Conservation (phyloP, 2,329 filamentous ascomycete species). For the Fonsecaea monophora region DNA sequence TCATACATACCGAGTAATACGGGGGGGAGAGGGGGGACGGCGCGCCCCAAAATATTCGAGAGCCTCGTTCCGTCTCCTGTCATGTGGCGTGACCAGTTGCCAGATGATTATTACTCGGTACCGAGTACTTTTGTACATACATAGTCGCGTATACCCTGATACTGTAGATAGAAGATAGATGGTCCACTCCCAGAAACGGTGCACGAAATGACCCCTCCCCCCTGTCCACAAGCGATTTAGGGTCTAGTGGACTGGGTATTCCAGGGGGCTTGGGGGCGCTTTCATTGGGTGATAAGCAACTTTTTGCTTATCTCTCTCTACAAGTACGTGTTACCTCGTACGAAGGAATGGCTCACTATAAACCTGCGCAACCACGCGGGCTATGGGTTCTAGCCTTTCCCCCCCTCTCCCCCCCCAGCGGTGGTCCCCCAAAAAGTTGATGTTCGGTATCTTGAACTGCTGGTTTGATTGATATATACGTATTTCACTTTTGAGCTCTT, state of each 20-base stretch:
- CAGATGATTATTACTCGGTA: background rate
- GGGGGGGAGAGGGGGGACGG: background rate
- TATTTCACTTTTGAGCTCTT: no score
- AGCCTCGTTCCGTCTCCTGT: background rate
- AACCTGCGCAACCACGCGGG: background rate
- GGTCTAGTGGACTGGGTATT: background rate
- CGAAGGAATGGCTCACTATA: conserved; percentile 6
- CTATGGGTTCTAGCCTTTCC: no score
- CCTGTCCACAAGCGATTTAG: background rate
- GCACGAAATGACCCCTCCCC: no score
- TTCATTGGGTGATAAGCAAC: conserved; percentile 11
- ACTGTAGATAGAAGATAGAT: no score
- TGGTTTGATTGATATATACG: conserved; percentile 3
- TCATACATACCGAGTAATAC: no score
- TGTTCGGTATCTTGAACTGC: no score
- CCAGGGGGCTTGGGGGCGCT: background rate
- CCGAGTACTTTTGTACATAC: background rate
- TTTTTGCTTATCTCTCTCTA: conserved; percentile 10
- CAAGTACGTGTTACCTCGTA: background rate
- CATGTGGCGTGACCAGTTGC: conserved; percentile 7
- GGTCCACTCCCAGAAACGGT: no score
- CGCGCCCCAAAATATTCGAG: background rate
- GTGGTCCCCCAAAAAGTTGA: background rate
- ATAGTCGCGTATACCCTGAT: no score
- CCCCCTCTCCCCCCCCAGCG: no score